These are phyloP conservation scores for Suillus clintonianus DNA, from an alignment of 768 basidiomycete species.

Conservation along the genomic window DNA sequence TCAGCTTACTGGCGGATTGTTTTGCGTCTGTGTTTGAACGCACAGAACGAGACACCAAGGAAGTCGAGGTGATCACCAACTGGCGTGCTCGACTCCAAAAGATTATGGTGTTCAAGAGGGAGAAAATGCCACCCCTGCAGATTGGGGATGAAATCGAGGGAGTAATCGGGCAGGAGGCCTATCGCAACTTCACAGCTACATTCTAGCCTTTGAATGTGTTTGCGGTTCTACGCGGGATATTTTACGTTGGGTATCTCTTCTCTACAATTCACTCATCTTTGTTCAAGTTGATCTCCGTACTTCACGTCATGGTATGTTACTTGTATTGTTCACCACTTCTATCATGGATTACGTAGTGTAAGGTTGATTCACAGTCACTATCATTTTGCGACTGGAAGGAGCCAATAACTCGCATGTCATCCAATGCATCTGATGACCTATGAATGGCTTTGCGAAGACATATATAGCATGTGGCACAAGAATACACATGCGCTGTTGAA, in stretches of 20 bases:
- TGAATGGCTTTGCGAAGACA: too few relatives aligned
- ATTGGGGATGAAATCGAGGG: slow-evolving; percentile 34
- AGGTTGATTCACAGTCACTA: not conserved
- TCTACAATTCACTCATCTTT: not conserved
- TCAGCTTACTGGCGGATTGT: slow-evolving; percentile 87
- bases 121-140: slow-evolving; percentile 18
- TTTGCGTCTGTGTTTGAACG: slow-evolving; percentile 82
- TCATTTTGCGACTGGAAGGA: not conserved
- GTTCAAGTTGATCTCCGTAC: not conserved
- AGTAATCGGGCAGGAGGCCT: slow-evolving; percentile 53
- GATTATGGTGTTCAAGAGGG: slow-evolving; percentile 64
- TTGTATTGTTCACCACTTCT: not conserved
- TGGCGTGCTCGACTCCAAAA: slow-evolving; percentile 82
- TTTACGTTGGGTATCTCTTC: not conserved
- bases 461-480: too few relatives aligned
- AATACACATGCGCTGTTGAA: too few relatives aligned
- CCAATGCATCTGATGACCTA: too few relatives aligned
- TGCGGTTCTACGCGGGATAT: not conserved
- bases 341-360: not conserved
- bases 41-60: slow-evolving; percentile 69
- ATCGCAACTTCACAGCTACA: slow-evolving; percentile 58
- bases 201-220: slow-evolving; percentile 33
- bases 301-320: not conserved
- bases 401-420: too few relatives aligned
- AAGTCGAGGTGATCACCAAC: slow-evolving; percentile 82